These are phyloP conservation scores for Fusarium tupiense DNA, from an alignment of 2,329 filamentous ascomycete genomes.

Conservation along the genomic window DNA sequence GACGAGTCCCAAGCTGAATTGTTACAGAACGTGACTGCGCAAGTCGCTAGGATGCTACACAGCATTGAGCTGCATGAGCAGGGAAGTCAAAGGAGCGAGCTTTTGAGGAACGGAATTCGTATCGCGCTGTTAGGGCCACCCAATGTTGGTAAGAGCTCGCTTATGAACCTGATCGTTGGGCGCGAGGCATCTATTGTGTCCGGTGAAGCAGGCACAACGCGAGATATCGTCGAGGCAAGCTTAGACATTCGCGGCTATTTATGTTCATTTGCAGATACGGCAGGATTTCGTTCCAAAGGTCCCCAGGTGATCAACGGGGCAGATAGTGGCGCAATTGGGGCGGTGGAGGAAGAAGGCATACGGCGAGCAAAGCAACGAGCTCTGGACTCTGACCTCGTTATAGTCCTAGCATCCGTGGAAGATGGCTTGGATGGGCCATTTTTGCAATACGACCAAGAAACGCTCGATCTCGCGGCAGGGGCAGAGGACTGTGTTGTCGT, in stretches of 20 bases:
- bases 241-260: constrained; percentile 91
- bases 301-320: constrained; percentile 17
- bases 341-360: constrained; percentile 90
- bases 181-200: constrained; percentile 96
- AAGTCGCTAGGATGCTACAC: constrained; percentile 69
- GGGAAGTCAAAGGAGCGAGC: constrained; percentile 83
- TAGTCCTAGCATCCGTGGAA: constrained; percentile 83
- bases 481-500: constrained; percentile 63
- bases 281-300: constrained; percentile 75
- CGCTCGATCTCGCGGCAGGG: constrained; percentile 61
- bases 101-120: constrained; percentile 85
- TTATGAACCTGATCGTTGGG: constrained; percentile 90
- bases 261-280: constrained; percentile 95
- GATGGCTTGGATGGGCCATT: constrained; percentile 47
- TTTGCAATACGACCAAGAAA: constrained; percentile 65
- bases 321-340: constrained; percentile 63
- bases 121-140: constrained; percentile 90
- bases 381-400: constrained; percentile 82
- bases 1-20: constrained; percentile 84
- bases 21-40: constrained; percentile 72
- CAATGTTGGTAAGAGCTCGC: constrained; percentile 93
- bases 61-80: constrained; percentile 75
- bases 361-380: constrained; percentile 84
- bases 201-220: constrained; percentile 88
- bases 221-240: constrained; percentile 92